Percentiles rank a stretch among this genome's conserved stretches.
phyloP scores from a whole-genome alignment of 1,139 yeast genomes.

The Lodderomyces pseudojiufengensis region DNA sequence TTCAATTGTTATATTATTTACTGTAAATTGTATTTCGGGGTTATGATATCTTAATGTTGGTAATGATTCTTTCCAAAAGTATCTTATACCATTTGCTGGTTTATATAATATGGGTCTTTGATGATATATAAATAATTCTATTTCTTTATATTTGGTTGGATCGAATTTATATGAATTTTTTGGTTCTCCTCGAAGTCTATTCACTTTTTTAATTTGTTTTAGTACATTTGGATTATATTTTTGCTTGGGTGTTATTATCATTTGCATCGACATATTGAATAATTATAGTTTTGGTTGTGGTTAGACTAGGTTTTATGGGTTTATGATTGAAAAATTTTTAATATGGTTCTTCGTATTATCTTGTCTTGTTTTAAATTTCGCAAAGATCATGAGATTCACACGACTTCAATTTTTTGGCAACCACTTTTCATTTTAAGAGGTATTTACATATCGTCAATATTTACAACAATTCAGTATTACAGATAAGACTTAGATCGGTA shows the following conservation, averaged over 20 bases:
- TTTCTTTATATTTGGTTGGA: constrained; percentile 20
- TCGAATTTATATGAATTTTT: constrained; percentile 33
- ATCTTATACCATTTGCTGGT: constrained; percentile 37
- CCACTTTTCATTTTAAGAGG: not conserved
- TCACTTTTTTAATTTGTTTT: constrained; percentile 33
- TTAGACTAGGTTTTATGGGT: too few species aligned
- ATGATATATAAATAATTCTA: constrained; percentile 22
- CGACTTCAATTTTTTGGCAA: too few species aligned
- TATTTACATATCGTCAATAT: not conserved
- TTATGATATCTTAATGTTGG: constrained; percentile 83
- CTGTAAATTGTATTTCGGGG: constrained; percentile 61
- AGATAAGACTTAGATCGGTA: too few species aligned
- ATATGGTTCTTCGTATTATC: too few species aligned
- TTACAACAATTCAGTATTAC: too few species aligned
- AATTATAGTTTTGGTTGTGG: not conserved
- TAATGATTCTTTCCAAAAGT: constrained; percentile 68
- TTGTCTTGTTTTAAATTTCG: too few species aligned
- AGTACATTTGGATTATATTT: constrained; percentile 9
- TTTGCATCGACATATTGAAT: constrained; percentile 4
- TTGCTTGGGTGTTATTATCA: constrained; percentile 3
- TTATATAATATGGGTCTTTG: constrained; percentile 17
- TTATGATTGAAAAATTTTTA: too few species aligned
- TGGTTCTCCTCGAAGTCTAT: constrained; percentile 38
- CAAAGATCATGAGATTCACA: not conserved
- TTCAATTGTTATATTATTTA: constrained; percentile 50